Percentiles rank a stretch among this genome's conserved stretches.
These are phyloP conservation scores for Fusarium albidum DNA, from an alignment of 2,329 filamentous ascomycete genomes.

Conservation along the genomic window DNA sequence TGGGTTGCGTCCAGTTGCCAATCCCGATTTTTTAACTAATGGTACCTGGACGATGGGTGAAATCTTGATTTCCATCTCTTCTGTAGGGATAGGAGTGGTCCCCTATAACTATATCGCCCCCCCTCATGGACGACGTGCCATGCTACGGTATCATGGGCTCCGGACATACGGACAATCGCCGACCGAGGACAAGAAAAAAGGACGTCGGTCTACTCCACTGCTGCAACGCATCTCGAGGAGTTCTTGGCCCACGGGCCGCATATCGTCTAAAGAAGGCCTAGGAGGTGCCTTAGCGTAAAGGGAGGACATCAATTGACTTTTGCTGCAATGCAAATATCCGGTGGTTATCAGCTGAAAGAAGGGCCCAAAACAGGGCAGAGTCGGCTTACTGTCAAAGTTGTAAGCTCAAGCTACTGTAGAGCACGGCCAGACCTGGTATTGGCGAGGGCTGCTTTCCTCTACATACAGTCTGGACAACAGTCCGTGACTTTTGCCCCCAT, in stretches of 20 bases:
- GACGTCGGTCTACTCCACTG: not conserved
- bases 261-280: slow-evolving; percentile 18
- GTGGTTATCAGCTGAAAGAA: slow-evolving; percentile 19
- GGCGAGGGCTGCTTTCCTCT: no score
- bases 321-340: slow-evolving; percentile 1
- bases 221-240: not conserved
- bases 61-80: not conserved
- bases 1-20: no score
- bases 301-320: slow-evolving; percentile 10
- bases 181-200: not conserved
- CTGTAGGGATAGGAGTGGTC: not conserved
- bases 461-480: no score
- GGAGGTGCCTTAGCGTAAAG: slow-evolving; percentile 14
- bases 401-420: no score
- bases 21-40: no score
- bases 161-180: slow-evolving; percentile 5
- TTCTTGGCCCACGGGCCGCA: not conserved
- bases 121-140: slow-evolving; percentile 16
- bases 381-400: no score
- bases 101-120: not conserved
- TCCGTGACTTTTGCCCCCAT: not conserved
- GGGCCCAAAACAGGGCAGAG: not conserved
- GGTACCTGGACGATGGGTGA: no score
- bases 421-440: not conserved
- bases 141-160: not conserved